Percentiles rank a stretch among this genome's conserved stretches.
These are phyloP conservation scores for Aspergillus haitiensis DNA, from an alignment of 495 filamentous ascomycete genomes.

Conservation along the genomic window DNA sequence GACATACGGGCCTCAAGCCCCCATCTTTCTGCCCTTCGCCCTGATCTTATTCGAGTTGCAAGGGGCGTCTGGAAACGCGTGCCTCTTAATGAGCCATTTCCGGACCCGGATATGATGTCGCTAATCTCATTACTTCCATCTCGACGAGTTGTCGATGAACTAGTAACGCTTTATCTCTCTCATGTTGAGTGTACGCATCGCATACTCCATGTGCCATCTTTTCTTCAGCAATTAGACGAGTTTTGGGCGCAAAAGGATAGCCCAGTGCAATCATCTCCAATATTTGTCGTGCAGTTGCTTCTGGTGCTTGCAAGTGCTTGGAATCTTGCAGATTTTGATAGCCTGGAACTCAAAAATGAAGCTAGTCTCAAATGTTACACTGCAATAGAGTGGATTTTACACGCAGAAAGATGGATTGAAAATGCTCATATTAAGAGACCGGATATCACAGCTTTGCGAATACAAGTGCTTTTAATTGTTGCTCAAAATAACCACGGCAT, in stretches of 20 bases:
- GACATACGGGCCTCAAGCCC: conserved; percentile 43
- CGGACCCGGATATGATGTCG: conserved; percentile 33
- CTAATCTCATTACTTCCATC: conserved; percentile 39
- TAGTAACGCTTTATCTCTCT: conserved; percentile 53
- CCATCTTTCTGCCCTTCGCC: conserved; percentile 38
- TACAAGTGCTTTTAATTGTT: conserved; percentile 59
- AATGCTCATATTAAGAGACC: conserved; percentile 55
- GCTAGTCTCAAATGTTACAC: conserved; percentile 46
- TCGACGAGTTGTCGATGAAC: conserved; percentile 49
- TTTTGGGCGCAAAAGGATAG: conserved; percentile 45
- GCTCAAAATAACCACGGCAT: conserved; percentile 57
- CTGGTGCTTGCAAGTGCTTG: conserved; percentile 65
- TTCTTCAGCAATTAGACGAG: conserved; percentile 52
- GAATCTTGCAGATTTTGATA: conserved; percentile 36
- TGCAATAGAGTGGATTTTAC: conserved; percentile 61
- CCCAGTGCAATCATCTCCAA: conserved; percentile 32
- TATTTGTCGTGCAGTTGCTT: conserved; percentile 60
- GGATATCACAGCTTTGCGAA: conserved; percentile 56
- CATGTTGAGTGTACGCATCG: conserved; percentile 58
- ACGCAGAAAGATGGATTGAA: conserved; percentile 62
- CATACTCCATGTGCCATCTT: conserved; percentile 60
- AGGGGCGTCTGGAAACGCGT: conserved; percentile 39
- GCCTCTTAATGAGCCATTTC: conserved; percentile 37
- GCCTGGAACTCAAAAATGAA: conserved; percentile 52
- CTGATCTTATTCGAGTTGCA: conserved; percentile 38